phyloP scores from a whole-genome alignment of 192 early-diverging fungal genomes.

The Pilobolus umbonatus region DNA sequence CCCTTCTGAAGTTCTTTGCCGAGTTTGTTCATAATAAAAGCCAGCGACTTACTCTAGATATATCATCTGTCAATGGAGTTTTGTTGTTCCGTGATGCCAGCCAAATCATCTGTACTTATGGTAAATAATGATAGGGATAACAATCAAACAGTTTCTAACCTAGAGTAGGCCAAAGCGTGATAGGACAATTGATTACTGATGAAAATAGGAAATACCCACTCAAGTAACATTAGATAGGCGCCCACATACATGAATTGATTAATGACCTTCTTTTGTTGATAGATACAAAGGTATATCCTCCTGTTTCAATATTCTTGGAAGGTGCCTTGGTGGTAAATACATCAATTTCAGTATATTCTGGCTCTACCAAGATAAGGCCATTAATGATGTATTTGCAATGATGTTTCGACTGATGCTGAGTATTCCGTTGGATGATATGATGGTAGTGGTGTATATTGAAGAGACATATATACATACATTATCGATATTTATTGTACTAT shows the following conservation, averaged over 20 bases:
- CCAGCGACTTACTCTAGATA: constrained; percentile 77
- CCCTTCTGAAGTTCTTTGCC: constrained; percentile 68
- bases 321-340: constrained; percentile 71
- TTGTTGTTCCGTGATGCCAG: constrained; percentile 85
- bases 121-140: constrained; percentile 18
- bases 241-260: neutral
- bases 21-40: constrained; percentile 80
- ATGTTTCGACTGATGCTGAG: constrained; percentile 64
- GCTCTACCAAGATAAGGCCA: constrained; percentile 76
- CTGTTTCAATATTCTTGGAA: constrained; percentile 67
- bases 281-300: constrained; percentile 74
- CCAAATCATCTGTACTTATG: constrained; percentile 56
- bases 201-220: constrained; percentile 12
- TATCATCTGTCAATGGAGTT: constrained; percentile 79
- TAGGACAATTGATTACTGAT: constrained; percentile 2
- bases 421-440: constrained; percentile 70
- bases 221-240: constrained; percentile 4
- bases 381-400: constrained; percentile 56
- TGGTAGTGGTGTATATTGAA: constrained; percentile 36
- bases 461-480: neutral
- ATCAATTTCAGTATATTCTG: constrained; percentile 88
- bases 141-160: neutral
- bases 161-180: neutral
- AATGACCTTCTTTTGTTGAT: neutral
- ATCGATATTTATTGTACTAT: too few relatives aligned